A percentile compares a stretch with the other conserved stretches of the same genome.
Conservation (phyloP, 768 basidiomycete species). For the Podaxis sp. region DNA sequence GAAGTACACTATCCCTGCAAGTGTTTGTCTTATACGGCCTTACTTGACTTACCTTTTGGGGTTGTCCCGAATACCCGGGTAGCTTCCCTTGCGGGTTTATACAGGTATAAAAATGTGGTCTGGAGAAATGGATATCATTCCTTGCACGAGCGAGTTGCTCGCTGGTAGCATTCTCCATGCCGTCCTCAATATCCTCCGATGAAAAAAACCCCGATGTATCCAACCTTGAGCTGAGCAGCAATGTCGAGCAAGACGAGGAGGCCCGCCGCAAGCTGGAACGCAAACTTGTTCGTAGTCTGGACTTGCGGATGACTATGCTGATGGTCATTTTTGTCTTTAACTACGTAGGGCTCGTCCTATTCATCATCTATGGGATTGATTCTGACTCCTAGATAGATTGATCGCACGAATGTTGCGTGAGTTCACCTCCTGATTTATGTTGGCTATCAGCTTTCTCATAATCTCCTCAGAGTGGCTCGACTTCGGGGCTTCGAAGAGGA, state of each 20-base stretch:
- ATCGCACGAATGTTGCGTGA: constrained; percentile 56
- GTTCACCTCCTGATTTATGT: constrained; percentile 17
- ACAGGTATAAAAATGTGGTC: neutral
- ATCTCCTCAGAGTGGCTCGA: constrained; percentile 46
- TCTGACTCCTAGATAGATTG: constrained; percentile 37
- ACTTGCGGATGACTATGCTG: constrained; percentile 36
- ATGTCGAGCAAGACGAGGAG: neutral
- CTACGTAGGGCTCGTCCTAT: constrained; percentile 19
- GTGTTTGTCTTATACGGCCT: no score
- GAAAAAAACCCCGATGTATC: neutral
- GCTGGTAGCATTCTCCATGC: neutral
- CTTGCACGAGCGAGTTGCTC: neutral
- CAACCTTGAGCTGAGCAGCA: neutral
- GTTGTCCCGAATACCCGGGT: neutral
- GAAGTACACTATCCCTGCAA: no score
- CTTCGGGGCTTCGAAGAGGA: constrained; percentile 53
- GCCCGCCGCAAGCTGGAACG: constrained; percentile 19
- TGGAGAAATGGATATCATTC: neutral
- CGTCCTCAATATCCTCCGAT: constrained; percentile 8
- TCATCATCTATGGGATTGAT: neutral
- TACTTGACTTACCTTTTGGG: neutral
- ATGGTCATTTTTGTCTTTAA: constrained; percentile 25
- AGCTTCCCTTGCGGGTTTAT: no score
- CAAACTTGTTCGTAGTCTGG: constrained; percentile 34
- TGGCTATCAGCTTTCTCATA: neutral